These are phyloP conservation scores for Cicer cuneatum DNA, from an alignment of 306 rosid genomes.

Conservation along the genomic window DNA sequence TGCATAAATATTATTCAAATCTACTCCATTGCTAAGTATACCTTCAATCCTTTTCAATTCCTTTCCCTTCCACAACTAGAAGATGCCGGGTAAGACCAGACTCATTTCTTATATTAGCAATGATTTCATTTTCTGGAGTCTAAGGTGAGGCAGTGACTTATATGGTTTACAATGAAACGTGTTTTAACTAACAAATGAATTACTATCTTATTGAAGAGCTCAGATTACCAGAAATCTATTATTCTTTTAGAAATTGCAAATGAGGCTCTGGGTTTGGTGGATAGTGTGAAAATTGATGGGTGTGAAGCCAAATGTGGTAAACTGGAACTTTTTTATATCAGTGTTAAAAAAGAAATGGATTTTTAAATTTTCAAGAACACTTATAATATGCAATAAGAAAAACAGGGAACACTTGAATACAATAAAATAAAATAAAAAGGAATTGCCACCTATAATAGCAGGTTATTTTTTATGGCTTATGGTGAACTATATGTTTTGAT, in stretches of 20 bases:
- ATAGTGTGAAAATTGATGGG: slow-evolving; percentile 2
- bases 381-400: not conserved
- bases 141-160: slow-evolving; percentile 1
- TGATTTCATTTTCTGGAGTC: slow-evolving; percentile 27
- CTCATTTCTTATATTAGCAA: not conserved
- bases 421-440: not conserved
- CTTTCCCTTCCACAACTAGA: slow-evolving; percentile 32
- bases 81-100: slow-evolving; percentile 29
- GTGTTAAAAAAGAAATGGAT: slow-evolving; percentile 2
- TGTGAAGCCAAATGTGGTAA: not conserved
- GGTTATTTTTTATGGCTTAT: not conserved
- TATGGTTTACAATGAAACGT: not conserved
- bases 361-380: too few relatives aligned
- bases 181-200: not conserved
- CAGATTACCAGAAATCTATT: not conserved
- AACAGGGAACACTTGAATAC: not conserved
- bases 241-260: slow-evolving; percentile 1
- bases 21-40: slow-evolving; percentile 32
- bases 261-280: not conserved
- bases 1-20: slow-evolving; percentile 29
- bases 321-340: not conserved
- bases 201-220: not conserved
- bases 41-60: slow-evolving; percentile 14
- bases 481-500: slow-evolving; percentile 3
- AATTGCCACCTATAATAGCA: not conserved